Conservation (phyloP, 2,329 filamentous ascomycete species). For the Scortechinia acanthostroma region DNA sequence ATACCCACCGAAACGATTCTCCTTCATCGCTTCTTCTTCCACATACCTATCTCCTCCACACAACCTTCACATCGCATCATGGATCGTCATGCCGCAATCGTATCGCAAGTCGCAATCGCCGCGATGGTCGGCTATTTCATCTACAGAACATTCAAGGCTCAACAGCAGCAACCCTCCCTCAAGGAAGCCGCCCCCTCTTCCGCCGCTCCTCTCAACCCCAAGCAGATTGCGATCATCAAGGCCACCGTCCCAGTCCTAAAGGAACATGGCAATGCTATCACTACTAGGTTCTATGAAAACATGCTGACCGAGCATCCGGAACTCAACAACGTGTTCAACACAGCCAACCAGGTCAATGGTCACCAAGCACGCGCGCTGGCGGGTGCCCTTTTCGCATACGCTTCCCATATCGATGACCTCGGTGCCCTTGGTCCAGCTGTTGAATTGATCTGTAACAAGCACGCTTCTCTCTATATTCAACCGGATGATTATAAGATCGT, state of each 20-base stretch:
- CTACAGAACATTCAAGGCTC: too few relatives aligned
- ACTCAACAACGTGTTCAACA: conserved; percentile 66
- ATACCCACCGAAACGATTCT: too few relatives aligned
- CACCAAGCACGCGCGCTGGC: conserved; percentile 67
- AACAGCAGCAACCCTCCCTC: too few relatives aligned
- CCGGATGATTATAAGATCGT: conserved; percentile 68
- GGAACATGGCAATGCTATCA: conserved; percentile 63
- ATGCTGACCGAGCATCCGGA: conserved; percentile 57
- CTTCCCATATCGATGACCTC: conserved; percentile 54
- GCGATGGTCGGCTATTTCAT: too few relatives aligned
- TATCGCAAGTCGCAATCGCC: too few relatives aligned
- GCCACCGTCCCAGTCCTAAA: conserved; percentile 68
- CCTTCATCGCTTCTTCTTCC: too few relatives aligned
- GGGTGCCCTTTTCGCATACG: conserved; percentile 64
- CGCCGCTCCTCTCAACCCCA: too few relatives aligned
- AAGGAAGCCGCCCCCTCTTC: too few relatives aligned
- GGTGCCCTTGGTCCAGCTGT: conserved; percentile 27
- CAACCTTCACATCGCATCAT: too few relatives aligned
- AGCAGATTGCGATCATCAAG: conserved; percentile 68
- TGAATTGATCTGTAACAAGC: conserved; percentile 62
- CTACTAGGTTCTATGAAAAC: conserved; percentile 65
- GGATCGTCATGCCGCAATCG: too few relatives aligned
- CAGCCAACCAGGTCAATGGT: conserved; percentile 59
- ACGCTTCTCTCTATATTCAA: conserved; percentile 62
- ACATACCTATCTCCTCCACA: too few relatives aligned